Evolutionary conservation across 176 grass and related monocot genomes (phyloP).

Genomic region (Oryza longistaminata): DNA sequence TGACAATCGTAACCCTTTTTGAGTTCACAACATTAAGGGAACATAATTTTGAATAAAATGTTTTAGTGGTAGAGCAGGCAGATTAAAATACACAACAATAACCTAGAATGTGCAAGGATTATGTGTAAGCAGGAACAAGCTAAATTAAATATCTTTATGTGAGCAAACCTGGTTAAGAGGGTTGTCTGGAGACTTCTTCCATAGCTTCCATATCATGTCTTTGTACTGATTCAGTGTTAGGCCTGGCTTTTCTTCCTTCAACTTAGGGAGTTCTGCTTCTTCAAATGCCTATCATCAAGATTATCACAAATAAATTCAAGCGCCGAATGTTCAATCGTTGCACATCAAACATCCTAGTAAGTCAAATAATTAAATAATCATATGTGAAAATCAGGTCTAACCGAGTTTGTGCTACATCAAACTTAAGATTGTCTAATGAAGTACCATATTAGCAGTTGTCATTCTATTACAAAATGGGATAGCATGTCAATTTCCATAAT

Average conservation of each 20-base stretch:
- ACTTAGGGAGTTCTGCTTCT: conserved; percentile 88
- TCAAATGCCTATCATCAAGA: conserved; percentile 70
- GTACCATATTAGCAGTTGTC: neutral
- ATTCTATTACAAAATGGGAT: neutral
- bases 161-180: conserved; percentile 89
- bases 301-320: conserved; percentile 5
- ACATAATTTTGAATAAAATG: neutral
- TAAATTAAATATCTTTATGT: neutral
- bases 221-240: conserved; percentile 88
- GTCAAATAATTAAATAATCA: neutral
- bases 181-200: conserved; percentile 99
- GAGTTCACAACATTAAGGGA: neutral
- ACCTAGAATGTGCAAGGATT: neutral
- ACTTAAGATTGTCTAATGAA: neutral
- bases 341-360: neutral
- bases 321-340: neutral
- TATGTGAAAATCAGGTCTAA: neutral
- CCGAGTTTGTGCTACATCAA: neutral
- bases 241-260: conserved; percentile 98
- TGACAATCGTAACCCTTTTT: neutral
- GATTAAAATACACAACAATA: neutral
- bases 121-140: neutral
- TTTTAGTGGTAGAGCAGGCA: neutral
- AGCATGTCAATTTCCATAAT: neutral
- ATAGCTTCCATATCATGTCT: conserved; percentile 99